Conservation (phyloP, 768 basidiomycete genomes). For the Macrocybe gigantea region DNA sequence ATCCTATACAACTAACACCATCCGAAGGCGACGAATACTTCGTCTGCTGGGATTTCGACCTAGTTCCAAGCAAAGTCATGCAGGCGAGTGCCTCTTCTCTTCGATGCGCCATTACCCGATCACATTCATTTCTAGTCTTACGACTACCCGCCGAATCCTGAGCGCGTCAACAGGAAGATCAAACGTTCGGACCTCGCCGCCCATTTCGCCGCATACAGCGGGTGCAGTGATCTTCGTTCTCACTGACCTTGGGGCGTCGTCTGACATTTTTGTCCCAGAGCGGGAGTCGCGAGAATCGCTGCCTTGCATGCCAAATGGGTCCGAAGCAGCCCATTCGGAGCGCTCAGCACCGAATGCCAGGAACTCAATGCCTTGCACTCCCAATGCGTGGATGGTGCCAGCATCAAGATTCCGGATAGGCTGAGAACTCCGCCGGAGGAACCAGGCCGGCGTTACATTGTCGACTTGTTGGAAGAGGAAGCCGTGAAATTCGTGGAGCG, state of each 20-base stretch:
- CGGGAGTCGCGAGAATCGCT: constrained; percentile 50
- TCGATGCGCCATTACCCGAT: background rate
- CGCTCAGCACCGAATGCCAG: constrained; percentile 59
- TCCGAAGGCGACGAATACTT: constrained; percentile 56
- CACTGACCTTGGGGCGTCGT: background rate
- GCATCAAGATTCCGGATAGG: constrained; percentile 52
- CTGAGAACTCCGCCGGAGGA: constrained; percentile 43
- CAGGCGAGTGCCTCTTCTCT: constrained; percentile 31
- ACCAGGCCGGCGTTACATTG: constrained; percentile 28
- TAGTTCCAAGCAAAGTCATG: constrained; percentile 48
- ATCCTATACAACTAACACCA: background rate
- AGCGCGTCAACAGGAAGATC: constrained; percentile 39
- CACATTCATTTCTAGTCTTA: constrained; percentile 40
- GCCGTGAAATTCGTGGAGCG: constrained; percentile 37
- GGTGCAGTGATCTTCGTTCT: constrained; percentile 27
- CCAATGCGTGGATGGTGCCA: constrained; percentile 62
- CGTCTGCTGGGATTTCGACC: constrained; percentile 63
- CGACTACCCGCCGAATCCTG: constrained; percentile 61
- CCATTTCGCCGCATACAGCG: constrained; percentile 64
- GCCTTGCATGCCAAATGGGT: constrained; percentile 59
- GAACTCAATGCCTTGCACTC: constrained; percentile 70
- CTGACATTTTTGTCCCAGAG: constrained; percentile 25
- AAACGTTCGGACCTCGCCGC: constrained; percentile 52
- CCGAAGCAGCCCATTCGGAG: constrained; percentile 46
- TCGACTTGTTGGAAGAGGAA: constrained; percentile 45